phyloP scores from a whole-genome alignment of 2,329 filamentous ascomycete genomes.

The Cyphellophora europaea region DNA sequence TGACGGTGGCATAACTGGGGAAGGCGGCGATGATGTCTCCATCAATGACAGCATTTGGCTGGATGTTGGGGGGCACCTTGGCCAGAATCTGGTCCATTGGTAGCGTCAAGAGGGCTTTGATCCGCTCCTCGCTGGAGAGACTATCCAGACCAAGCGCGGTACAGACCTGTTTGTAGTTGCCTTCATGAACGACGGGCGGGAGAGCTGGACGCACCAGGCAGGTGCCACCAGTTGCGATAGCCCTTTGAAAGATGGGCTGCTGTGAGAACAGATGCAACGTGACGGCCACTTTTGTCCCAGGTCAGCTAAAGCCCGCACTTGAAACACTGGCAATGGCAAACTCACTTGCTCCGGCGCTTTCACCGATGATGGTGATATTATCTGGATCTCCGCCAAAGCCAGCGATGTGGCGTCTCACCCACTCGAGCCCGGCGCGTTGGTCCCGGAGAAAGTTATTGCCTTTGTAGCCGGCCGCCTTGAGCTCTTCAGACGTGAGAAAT shows the following conservation, averaged over 20 bases:
- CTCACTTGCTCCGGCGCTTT: conserved; percentile 40
- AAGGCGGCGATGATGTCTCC: conserved; percentile 28
- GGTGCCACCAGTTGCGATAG: conserved; percentile 34
- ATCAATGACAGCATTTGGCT: conserved; percentile 32
- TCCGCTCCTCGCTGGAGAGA: conserved; percentile 26
- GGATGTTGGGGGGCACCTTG: conserved; percentile 27
- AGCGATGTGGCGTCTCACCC: conserved; percentile 30
- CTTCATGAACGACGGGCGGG: conserved; percentile 29
- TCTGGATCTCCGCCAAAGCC: conserved; percentile 33
- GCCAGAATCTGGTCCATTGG: conserved; percentile 33
- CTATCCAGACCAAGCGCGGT: conserved; percentile 29
- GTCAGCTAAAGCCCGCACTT: conserved; percentile 4
- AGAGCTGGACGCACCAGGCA: conserved; percentile 33
- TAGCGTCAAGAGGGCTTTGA: conserved; percentile 31
- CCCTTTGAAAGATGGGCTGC: conserved; percentile 31
- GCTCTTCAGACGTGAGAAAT: conserved; percentile 40
- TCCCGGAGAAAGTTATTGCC: conserved; percentile 37
- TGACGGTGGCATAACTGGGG: conserved; percentile 15
- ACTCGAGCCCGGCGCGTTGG: conserved; percentile 28
- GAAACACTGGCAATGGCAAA: background rate
- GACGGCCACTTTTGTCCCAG: conserved; percentile 20
- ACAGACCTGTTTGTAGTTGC: conserved; percentile 31
- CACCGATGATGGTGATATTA: conserved; percentile 32
- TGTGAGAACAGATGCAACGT: conserved; percentile 27
- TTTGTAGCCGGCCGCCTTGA: conserved; percentile 35